Conservation (phyloP, 257 asterid species). For the Forsythia suspensa region DNA sequence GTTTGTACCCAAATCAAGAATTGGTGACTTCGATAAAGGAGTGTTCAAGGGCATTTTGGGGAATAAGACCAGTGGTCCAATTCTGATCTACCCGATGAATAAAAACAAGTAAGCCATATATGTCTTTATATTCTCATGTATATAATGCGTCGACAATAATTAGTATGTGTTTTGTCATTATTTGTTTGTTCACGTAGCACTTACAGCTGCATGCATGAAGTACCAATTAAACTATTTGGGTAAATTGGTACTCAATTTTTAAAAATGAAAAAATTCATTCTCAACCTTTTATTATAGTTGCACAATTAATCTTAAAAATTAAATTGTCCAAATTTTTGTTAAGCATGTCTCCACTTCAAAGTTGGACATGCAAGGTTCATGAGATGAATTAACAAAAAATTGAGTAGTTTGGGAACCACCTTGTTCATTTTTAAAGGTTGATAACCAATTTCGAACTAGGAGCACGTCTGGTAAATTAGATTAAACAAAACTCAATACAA, state of each 20-base stretch:
- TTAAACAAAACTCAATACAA: too few species aligned
- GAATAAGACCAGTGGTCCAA: slow-evolving; percentile 71
- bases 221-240: not conserved
- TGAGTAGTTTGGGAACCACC: not conserved
- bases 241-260: not conserved
- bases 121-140: not conserved
- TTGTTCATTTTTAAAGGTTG: not conserved
- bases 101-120: slow-evolving; percentile 59
- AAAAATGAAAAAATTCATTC: not conserved
- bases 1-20: slow-evolving; percentile 73
- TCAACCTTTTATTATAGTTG: not conserved
- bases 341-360: not conserved
- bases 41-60: slow-evolving; percentile 81
- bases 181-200: not conserved
- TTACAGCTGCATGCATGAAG: not conserved
- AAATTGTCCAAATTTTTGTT: too few species aligned
- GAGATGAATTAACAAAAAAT: too few species aligned
- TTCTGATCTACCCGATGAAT: slow-evolving; percentile 82
- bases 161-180: not conserved
- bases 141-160: not conserved
- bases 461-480: too few species aligned
- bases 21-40: slow-evolving; percentile 63
- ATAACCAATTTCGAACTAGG: not conserved
- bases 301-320: not conserved
- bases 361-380: not conserved